Evolutionary conservation across 2,329 filamentous ascomycete genomes (phyloP).

Genomic region (Penicillium sp.): DNA sequence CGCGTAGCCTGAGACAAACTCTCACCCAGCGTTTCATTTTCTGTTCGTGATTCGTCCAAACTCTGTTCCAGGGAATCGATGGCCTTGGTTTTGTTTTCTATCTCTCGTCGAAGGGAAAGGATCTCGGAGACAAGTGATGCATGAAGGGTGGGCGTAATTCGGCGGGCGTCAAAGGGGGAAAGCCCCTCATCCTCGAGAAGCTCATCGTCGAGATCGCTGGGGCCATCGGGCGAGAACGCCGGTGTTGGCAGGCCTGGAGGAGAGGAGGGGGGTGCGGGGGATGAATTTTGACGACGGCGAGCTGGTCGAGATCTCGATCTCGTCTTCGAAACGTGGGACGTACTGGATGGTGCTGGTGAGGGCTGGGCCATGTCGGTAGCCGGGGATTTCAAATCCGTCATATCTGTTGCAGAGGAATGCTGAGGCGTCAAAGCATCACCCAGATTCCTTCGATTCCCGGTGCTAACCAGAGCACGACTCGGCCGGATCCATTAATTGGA

Average conservation of each 20-base stretch:
- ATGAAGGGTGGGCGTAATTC: constrained; percentile 93
- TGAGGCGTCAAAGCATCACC: constrained; percentile 17
- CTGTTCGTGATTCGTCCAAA: constrained; percentile 67
- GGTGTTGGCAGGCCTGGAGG: constrained; percentile 55
- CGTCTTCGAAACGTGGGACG: constrained; percentile 12
- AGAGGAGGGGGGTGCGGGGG: constrained; percentile 63
- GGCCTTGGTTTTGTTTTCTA: constrained; percentile 82
- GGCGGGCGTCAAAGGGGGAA: constrained; percentile 76
- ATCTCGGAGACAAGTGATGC: constrained; percentile 95
- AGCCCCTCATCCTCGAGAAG: constrained; percentile 61
- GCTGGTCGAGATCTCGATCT: constrained; percentile 56
- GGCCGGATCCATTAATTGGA: constrained; percentile 17
- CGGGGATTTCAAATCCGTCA: constrained; percentile 49
- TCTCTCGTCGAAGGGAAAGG: constrained; percentile 76
- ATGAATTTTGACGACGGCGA: constrained; percentile 64
- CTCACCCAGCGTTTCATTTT: constrained; percentile 69
- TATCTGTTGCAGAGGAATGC: constrained; percentile 17
- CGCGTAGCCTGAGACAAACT: constrained; percentile 64
- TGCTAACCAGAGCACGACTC: constrained; percentile 26
- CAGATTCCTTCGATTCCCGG: constrained; percentile 8
- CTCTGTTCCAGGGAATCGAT: constrained; percentile 81
- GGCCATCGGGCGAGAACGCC: constrained; percentile 37
- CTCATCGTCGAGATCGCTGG: constrained; percentile 37
- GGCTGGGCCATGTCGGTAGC: constrained; percentile 56
- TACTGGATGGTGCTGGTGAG: constrained; percentile 62